These are phyloP conservation scores for Aspergillus sclerotiicarbonarius DNA, from an alignment of 495 filamentous ascomycete species.

Conservation along the genomic window DNA sequence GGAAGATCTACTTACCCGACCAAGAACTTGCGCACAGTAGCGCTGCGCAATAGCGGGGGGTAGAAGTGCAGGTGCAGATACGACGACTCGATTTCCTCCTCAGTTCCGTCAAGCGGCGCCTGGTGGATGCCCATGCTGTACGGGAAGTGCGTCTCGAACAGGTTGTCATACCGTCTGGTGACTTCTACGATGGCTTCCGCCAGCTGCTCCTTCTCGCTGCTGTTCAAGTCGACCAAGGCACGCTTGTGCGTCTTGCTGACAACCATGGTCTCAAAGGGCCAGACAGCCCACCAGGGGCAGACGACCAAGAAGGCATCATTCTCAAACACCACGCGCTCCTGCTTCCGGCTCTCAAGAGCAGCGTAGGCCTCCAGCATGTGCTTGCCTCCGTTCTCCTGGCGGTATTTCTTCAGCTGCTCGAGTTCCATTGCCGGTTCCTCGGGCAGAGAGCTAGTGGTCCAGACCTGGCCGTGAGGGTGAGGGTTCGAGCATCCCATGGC, in stretches of 20 bases:
- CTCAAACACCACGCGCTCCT: constrained; percentile 82
- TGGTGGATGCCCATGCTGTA: constrained; percentile 96
- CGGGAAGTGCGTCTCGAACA: constrained; percentile 95
- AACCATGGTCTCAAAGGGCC: constrained; percentile 97
- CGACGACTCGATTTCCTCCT: constrained; percentile 78
- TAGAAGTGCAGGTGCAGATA: constrained; percentile 98
- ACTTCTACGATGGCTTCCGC: constrained; percentile 84
- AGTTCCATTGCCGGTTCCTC: constrained; percentile 84
- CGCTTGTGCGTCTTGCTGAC: constrained; percentile 77
- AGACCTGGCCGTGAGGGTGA: constrained; percentile 94
- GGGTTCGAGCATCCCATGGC: constrained; percentile 99
- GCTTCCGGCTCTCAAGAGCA: constrained; percentile 73
- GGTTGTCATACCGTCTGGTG: constrained; percentile 88
- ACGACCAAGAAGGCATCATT: constrained; percentile 80
- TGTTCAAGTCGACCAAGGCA: constrained; percentile 74
- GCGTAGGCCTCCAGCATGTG: constrained; percentile 86
- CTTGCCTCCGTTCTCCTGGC: constrained; percentile 62
- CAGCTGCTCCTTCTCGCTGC: constrained; percentile 63
- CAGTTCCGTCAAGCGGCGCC: constrained; percentile 81
- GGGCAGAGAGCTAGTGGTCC: constrained; percentile 86
- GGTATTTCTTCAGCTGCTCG: constrained; percentile 72
- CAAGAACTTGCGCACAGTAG: constrained; percentile 91
- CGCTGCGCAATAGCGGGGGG: constrained; percentile 86
- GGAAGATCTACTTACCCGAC: constrained; percentile 60
- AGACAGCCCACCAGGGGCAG: constrained; percentile 95